Evolutionary conservation across 257 asterid genomes (phyloP), one percentile per base, ranked within the genome.

Genomic region (Parsonsia alboflavescens): DNA sequence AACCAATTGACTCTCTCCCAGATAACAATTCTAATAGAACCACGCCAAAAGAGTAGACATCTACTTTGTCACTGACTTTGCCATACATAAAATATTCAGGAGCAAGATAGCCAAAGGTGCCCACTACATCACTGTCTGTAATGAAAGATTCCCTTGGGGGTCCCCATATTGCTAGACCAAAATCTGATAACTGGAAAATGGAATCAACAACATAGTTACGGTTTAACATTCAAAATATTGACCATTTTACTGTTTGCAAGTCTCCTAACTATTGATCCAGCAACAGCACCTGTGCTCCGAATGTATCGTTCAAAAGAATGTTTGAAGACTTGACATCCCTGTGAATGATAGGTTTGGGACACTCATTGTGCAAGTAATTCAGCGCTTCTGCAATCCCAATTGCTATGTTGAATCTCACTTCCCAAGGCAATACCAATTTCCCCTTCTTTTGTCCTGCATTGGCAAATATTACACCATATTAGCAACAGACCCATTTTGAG

Each of bases 51-150:
- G 99, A 96, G 75, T 89, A 95, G 19, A 95, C 95, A 72, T 95
- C 98, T 57, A 95, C 89, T 88, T 93, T 95, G 80, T 91, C 93
- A 22, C 99, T 95, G 28, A 95, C 89, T 87, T 91, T 90, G 7
- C 99, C 99, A 59, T 89, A 95, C 98, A 95, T 90, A 66, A 95
- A 92, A 79, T 95, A 95, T 83, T 95, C 99, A 0, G 99, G 99
- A 41, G 99, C 98, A 10, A 95, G 95, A 84, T 95, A 95, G 33
- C 99, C 99, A 69, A 95, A 95, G 17, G 99, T 95, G 80, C 99
- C 99, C 0, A 92, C 93, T 36, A 91, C 96, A 76, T 95, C 97
- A 64, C 84, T 86, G 56, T 95, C 86, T 52, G 85, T 89, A 81
- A 86, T 50, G 83, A 84, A 92, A 70, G 91, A 79, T 21, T 90